Evolutionary conservation across 1,284 basidiomycete genomes (phyloP).

Genomic region (Boletus coffeatus): DNA sequence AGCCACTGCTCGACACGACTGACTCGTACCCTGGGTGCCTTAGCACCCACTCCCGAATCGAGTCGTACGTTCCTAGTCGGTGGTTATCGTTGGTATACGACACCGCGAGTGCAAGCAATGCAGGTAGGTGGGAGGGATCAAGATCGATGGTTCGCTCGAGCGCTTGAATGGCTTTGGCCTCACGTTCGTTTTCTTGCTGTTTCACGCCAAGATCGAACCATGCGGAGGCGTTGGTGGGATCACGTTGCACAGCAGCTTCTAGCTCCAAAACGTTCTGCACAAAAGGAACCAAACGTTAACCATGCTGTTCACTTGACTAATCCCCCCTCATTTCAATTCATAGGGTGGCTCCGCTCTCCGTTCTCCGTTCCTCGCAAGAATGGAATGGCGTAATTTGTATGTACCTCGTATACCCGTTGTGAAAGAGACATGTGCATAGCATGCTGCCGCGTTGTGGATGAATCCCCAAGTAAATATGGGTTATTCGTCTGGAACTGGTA

Average conservation of each 20-base stretch:
- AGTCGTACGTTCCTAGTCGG: conserved; percentile 64
- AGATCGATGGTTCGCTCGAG: conserved; percentile 79
- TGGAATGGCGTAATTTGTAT: conserved; percentile 23
- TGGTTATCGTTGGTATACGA: conserved; percentile 92
- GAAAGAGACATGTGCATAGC: conserved; percentile 41
- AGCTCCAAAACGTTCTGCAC: conserved; percentile 79
- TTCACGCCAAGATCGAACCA: conserved; percentile 96
- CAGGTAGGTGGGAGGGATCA: conserved; percentile 69
- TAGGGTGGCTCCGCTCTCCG: conserved; percentile 5
- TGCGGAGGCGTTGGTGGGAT: conserved; percentile 65
- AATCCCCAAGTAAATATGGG: conserved; percentile 66
- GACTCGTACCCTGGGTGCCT: conserved; percentile 19
- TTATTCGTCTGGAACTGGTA: conserved; percentile 84
- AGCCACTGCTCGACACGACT: conserved; percentile 40
- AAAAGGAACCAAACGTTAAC: conserved; percentile 13
- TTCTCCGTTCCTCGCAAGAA: conserved; percentile 4
- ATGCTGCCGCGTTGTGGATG: conserved; percentile 52
- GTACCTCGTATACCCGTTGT: conserved; percentile 55
- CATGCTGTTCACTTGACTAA: conserved; percentile 7
- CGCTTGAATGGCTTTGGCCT: conserved; percentile 86
- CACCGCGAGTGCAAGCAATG: conserved; percentile 91
- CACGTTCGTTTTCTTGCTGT: conserved; percentile 98
- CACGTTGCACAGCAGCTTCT: conserved; percentile 84
- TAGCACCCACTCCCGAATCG: conserved; percentile 80
- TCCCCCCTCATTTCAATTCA: not conserved